These are phyloP conservation scores for Globisporangium cystogenes DNA, from an alignment of 352 stramenopile genomes.

Conservation along the genomic window DNA sequence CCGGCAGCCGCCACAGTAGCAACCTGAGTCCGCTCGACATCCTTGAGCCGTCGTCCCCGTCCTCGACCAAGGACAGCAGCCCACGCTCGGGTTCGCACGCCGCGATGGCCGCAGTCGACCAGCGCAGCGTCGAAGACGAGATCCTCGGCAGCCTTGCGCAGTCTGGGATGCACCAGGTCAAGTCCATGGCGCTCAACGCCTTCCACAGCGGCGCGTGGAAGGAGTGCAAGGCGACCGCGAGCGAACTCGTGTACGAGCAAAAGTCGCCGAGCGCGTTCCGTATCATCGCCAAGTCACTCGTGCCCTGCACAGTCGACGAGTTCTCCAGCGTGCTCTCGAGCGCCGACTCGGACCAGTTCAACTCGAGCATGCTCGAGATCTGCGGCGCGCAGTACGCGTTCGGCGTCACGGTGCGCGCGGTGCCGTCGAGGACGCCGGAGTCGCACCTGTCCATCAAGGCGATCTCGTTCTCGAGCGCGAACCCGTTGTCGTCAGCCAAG, in stretches of 20 bases:
- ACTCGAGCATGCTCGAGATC: constrained; percentile 24
- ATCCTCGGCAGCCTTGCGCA: constrained; percentile 10
- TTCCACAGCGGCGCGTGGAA: constrained; percentile 4
- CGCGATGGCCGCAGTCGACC: neutral
- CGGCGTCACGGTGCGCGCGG: constrained; percentile 17
- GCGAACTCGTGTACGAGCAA: constrained; percentile 8
- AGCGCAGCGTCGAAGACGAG: constrained; percentile 9
- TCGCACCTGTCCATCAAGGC: constrained; percentile 20
- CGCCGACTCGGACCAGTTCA: constrained; percentile 20
- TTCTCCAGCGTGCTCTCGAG: constrained; percentile 14
- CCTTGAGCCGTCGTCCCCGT: constrained; percentile 3
- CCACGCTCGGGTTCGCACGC: constrained; percentile 5
- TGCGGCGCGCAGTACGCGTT: constrained; percentile 15
- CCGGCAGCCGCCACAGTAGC: constrained; percentile 13
- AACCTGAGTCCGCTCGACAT: neutral
- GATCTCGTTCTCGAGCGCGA: constrained; percentile 12
- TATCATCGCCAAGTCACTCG: constrained; percentile 14
- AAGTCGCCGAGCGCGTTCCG: constrained; percentile 10
- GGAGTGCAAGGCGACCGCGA: constrained; percentile 6
- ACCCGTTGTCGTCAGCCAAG: constrained; percentile 15
- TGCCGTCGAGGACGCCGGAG: constrained; percentile 2
- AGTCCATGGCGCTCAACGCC: constrained; percentile 3
- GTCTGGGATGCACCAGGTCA: constrained; percentile 10
- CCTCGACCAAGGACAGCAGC: constrained; percentile 8
- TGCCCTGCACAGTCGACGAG: constrained; percentile 19